Evolutionary conservation across 2,329 filamentous ascomycete species (phyloP), one percentile per base, ranked within the genome.

Genomic region (Cercospora brassicicola): DNA sequence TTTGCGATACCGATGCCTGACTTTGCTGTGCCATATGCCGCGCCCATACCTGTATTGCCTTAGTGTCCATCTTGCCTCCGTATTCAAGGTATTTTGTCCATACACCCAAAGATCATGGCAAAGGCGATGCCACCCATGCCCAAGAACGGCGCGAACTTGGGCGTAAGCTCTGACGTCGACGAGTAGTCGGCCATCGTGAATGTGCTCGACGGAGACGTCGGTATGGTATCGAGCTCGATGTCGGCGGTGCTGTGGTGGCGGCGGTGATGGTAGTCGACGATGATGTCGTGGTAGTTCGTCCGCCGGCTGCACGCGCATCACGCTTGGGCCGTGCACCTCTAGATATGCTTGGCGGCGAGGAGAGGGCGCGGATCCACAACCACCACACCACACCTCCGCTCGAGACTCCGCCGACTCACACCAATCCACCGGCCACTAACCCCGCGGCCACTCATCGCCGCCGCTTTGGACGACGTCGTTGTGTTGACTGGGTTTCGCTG

Each of bases 1-100:
- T 92, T 92, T 36, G 91, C 89, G 76, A 96, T 96, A 76, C 92
- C 92, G 78, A 95, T 94, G 73, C 92, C 92, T 48, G 92, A 92
- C 81, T 94, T 96, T 42, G 92, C 91, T 65, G 92, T 96, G 72
- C 92, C 92, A 81, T 93, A 95, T 70, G 92, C 92, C 75, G 92
- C 92, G 76, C 92, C 92, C 73, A 87, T 78, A 77, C 86, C 88
- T 89, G 79, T 59, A 67, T 57, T 26, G 55, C 9, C 53, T 64
- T 72, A 72, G 76, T 77, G 18, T 74, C 73, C 64, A 11, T 48
- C 11, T 31, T 45, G 31, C 11, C 26, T 18, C 56, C 20, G 10
- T 23, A 11, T 48, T 31, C 59, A 48, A 31, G 39, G 2, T 48
- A 31, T 18, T 7, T 53, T 26, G 31, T 67, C 72, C 89, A 73